phyloP scores from a whole-genome alignment of 2,329 filamentous ascomycete species.

The Beauveria sp. region DNA sequence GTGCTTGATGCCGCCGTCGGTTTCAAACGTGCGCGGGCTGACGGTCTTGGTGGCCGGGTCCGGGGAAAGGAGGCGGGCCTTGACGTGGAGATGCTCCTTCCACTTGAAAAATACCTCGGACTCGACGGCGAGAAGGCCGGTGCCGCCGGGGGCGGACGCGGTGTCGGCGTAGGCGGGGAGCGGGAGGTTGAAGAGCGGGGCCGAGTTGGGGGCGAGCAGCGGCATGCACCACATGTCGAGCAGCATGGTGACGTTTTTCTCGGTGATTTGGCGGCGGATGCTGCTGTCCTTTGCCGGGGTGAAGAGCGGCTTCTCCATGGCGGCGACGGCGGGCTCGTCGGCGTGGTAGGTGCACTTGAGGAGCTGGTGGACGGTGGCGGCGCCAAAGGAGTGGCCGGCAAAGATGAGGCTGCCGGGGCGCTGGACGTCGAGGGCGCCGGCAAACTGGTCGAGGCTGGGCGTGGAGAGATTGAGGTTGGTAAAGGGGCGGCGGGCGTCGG shows the following conservation, averaged over 20 bases:
- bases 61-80: conserved; percentile 57
- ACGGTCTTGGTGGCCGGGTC: conserved; percentile 39
- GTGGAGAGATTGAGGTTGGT: conserved; percentile 47
- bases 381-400: conserved; percentile 76
- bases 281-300: conserved; percentile 45
- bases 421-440: conserved; percentile 56
- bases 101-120: conserved; percentile 75
- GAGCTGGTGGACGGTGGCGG: conserved; percentile 65
- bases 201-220: conserved; percentile 53
- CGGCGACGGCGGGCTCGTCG: conserved; percentile 34
- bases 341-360: conserved; percentile 72
- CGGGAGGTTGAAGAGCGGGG: conserved; percentile 62
- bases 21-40: conserved; percentile 32
- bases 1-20: conserved; percentile 34
- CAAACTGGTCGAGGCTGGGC: conserved; percentile 49
- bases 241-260: conserved; percentile 57
- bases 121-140: conserved; percentile 60
- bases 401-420: conserved; percentile 67
- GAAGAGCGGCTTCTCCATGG: conserved; percentile 53
- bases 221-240: conserved; percentile 80
- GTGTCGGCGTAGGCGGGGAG: conserved; percentile 58
- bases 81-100: conserved; percentile 62
- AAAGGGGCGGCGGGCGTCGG: conserved; percentile 49
- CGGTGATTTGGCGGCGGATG: conserved; percentile 59
- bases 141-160: conserved; percentile 43